Base-by-base conservation (phyloP, 257 asterid species). In the Apocynum venetum region DNA sequence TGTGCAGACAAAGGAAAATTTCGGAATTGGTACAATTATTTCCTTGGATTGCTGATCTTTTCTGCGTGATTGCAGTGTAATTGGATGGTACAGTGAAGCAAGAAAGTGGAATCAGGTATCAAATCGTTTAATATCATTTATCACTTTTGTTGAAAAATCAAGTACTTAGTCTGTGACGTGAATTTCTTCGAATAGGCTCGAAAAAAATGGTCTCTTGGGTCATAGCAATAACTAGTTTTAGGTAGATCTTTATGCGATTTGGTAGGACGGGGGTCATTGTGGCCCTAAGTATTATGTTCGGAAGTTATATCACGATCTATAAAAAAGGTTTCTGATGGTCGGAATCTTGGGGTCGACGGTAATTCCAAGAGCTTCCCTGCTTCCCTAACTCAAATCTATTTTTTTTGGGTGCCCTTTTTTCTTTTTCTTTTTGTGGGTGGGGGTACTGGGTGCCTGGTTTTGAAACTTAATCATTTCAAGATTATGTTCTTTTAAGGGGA, bases 21-120 rank as follows among this genome's bases (percentile, higher is more conserved):
- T 64, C 6, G 10, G 70, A 2, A 25, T 31, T 19, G 57, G 25
- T 25, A 55, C 17, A 15, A 25, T 57, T 5, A 43, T 55, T 67
- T 53, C 48, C 8, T 36, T 61, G 20, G 20, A 63, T 41, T 15
- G 6, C 60, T 52, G 14, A 41, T 1, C 5, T 81, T 60, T 8
- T 61, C 12, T 31, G 59, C 38, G 56, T 17, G 20, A 75, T 73
- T 85, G 87, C 89, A 94, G 98, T 85, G 86, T 92, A 70, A 91
- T 87, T 81, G 77, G 77, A 53, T 73, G 77, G 77, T 73, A 73
- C 48, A 73, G 64, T 38, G 77, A 73, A 57, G 77, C 77, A 55
- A 73, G 67, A 73, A 73, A 73, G 67, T 73, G 77, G 77, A 73
- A 53, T 73, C 64, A 73, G 77, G 77, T 73, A 73, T 36, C 31